Conservation (phyloP, 1,139 yeast species). For the Blastobotrys malaysiensis region DNA sequence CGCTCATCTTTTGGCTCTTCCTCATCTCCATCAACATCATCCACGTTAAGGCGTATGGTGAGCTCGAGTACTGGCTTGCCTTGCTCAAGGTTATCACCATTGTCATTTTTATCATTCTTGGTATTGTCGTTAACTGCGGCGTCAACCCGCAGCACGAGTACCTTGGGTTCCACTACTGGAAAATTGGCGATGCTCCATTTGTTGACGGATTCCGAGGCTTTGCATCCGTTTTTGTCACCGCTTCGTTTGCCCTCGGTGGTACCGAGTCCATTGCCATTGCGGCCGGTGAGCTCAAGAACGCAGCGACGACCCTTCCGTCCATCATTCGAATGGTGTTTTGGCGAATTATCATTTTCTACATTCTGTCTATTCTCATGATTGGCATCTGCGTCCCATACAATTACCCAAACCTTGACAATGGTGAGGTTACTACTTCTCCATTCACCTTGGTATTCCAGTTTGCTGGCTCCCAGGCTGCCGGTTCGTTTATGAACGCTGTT, state of each 20-base stretch:
- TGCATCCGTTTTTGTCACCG: slow-evolving; percentile 49
- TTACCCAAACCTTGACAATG: slow-evolving; percentile 39
- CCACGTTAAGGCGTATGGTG: slow-evolving; percentile 57
- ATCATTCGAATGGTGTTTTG: slow-evolving; percentile 56
- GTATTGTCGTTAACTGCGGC: slow-evolving; percentile 54
- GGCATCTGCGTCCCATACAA: slow-evolving; percentile 45
- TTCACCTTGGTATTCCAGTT: slow-evolving; percentile 59
- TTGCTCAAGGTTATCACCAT: slow-evolving; percentile 52
- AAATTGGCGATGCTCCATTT: slow-evolving; percentile 47
- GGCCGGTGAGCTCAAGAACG: slow-evolving; percentile 61
- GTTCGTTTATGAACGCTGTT: slow-evolving; percentile 48
- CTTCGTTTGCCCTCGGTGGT: slow-evolving; percentile 66
- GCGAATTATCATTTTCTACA: slow-evolving; percentile 44
- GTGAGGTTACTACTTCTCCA: slow-evolving; percentile 51
- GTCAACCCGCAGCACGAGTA: slow-evolving; percentile 48
- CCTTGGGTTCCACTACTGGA: slow-evolving; percentile 49
- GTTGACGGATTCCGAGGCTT: slow-evolving; percentile 52
- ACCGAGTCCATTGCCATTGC: slow-evolving; percentile 60
- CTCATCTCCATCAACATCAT: slow-evolving; percentile 48
- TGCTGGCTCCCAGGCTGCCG: slow-evolving; percentile 43
- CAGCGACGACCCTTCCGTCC: slow-evolving; percentile 51
- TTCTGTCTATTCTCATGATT: slow-evolving; percentile 43
- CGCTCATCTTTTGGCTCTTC: slow-evolving; percentile 55
- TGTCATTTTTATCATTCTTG: slow-evolving; percentile 53
- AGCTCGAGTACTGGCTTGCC: slow-evolving; percentile 64